Percentiles rank a stretch among this genome's conserved stretches.
phyloP scores from a whole-genome alignment of 257 asterid genomes.

The Cinchona pubescens region DNA sequence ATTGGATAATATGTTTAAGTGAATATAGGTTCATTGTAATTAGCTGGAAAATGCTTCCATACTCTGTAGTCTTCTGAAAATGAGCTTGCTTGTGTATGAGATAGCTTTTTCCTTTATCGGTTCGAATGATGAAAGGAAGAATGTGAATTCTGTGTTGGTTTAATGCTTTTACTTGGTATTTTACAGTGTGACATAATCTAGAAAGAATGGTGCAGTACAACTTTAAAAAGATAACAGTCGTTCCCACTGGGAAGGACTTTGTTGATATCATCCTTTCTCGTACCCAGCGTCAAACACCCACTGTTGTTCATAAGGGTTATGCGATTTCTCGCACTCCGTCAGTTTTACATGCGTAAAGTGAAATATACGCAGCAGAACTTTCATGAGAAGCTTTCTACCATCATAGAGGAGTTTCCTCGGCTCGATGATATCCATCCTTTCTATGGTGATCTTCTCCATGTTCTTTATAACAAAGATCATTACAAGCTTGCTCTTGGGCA shows the following conservation, averaged over 20 bases:
- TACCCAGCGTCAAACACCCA: slow-evolving; percentile 92
- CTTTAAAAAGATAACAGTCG: slow-evolving; percentile 88
- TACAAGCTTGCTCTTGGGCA: slow-evolving; percentile 98
- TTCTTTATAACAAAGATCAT: slow-evolving; percentile 92
- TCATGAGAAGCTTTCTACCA: slow-evolving; percentile 80
- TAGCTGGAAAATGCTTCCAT: neutral
- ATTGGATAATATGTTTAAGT: neutral
- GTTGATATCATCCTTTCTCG: slow-evolving; percentile 88
- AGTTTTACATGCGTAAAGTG: slow-evolving; percentile 94
- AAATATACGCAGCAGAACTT: slow-evolving; percentile 80
- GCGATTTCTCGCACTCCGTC: slow-evolving; percentile 85
- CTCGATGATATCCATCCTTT: slow-evolving; percentile 93
- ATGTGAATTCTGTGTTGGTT: neutral
- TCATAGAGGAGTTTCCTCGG: slow-evolving; percentile 90
- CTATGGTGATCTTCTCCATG: slow-evolving; percentile 90
- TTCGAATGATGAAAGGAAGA: neutral
- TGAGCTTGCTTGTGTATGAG: neutral
- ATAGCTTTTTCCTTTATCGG: neutral
- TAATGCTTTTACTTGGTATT: too few relatives aligned
- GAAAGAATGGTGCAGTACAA: slow-evolving; percentile 87
- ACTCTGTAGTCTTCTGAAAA: neutral
- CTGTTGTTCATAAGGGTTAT: slow-evolving; percentile 96
- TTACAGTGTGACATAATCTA: neutral
- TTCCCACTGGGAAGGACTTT: slow-evolving; percentile 86
- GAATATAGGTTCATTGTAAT: neutral